These are phyloP conservation scores for Oleoguttula mirabilis DNA, from an alignment of 495 filamentous ascomycete genomes.

Conservation along the genomic window DNA sequence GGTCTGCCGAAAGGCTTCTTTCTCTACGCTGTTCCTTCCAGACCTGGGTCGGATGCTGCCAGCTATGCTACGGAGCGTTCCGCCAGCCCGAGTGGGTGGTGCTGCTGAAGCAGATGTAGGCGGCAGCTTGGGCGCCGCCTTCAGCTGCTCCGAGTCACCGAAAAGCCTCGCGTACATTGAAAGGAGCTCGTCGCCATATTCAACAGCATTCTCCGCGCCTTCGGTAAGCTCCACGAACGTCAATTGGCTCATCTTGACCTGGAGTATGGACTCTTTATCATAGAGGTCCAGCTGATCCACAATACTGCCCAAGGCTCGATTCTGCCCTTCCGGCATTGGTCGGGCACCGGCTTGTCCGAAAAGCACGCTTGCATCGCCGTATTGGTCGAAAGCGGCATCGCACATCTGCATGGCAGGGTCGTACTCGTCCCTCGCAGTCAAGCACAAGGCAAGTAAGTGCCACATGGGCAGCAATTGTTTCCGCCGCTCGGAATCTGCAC, in stretches of 20 bases:
- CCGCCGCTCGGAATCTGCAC: conserved; percentile 28
- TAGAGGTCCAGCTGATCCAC: conserved; percentile 62
- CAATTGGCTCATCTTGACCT: conserved; percentile 90
- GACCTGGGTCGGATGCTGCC: conserved; percentile 56
- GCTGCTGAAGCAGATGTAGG: conserved; percentile 23
- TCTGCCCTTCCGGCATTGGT: background rate
- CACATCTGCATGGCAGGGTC: conserved; percentile 65
- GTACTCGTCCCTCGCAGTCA: conserved; percentile 80
- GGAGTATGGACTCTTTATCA: conserved; percentile 70
- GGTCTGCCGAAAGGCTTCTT: background rate
- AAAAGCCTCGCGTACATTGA: conserved; percentile 72
- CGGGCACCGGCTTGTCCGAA: conserved; percentile 21
- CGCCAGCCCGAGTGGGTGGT: conserved; percentile 53
- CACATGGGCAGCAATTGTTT: conserved; percentile 56
- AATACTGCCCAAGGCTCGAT: conserved; percentile 31
- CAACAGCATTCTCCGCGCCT: conserved; percentile 70
- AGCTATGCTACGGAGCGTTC: conserved; percentile 58
- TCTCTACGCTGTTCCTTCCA: conserved; percentile 21
- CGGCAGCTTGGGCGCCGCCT: conserved; percentile 19
- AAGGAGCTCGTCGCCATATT: conserved; percentile 69
- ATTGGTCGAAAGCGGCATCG: conserved; percentile 82
- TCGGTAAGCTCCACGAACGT: conserved; percentile 70
- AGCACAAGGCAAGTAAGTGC: conserved; percentile 75
- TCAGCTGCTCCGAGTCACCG: conserved; percentile 35
- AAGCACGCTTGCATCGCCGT: conserved; percentile 32